phyloP scores from a whole-genome alignment of 1,284 basidiomycete species.

The Malassezia pachydermatis region DNA sequence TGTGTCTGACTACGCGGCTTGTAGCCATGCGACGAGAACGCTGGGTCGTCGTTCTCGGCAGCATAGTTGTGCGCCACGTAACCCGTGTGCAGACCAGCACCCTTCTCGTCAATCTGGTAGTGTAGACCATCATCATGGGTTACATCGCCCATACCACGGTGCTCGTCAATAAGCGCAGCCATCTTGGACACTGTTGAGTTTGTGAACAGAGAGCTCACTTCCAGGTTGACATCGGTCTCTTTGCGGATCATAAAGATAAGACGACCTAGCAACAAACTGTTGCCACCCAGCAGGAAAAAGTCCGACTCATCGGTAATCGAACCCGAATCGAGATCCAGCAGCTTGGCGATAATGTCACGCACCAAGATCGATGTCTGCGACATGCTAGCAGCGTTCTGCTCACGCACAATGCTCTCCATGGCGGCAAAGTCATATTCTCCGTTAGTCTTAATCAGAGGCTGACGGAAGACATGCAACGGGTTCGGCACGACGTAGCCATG shows the following conservation, averaged over 20 bases:
- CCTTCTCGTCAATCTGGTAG: constrained; percentile 45
- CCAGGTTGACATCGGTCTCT: constrained; percentile 44
- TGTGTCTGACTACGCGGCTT: constrained; percentile 43
- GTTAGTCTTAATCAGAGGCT: constrained; percentile 43
- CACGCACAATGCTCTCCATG: constrained; percentile 47
- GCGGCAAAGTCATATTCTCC: constrained; percentile 46
- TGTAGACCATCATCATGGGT: constrained; percentile 30
- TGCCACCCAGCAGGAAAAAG: constrained; percentile 48
- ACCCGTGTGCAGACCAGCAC: constrained; percentile 25
- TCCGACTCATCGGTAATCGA: constrained; percentile 48
- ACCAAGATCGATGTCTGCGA: constrained; percentile 43
- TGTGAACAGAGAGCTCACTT: constrained; percentile 45
- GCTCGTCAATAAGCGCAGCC: constrained; percentile 41
- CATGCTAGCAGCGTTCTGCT: constrained; percentile 46
- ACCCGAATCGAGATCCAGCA: constrained; percentile 45
- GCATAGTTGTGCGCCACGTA: constrained; percentile 38
- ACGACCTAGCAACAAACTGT: constrained; percentile 45
- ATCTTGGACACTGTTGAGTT: constrained; percentile 46
- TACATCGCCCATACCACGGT: constrained; percentile 33
- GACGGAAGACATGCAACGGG: constrained; percentile 48
- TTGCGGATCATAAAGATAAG: constrained; percentile 46
- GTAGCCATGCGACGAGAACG: constrained; percentile 43
- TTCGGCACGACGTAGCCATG: constrained; percentile 48
- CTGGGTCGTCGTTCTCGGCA: constrained; percentile 32
- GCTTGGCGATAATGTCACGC: constrained; percentile 44